Evolutionary conservation across 345 rosid genomes (phyloP), one percentile per base, ranked within the genome.

Genomic region (Geranium brycei): DNA sequence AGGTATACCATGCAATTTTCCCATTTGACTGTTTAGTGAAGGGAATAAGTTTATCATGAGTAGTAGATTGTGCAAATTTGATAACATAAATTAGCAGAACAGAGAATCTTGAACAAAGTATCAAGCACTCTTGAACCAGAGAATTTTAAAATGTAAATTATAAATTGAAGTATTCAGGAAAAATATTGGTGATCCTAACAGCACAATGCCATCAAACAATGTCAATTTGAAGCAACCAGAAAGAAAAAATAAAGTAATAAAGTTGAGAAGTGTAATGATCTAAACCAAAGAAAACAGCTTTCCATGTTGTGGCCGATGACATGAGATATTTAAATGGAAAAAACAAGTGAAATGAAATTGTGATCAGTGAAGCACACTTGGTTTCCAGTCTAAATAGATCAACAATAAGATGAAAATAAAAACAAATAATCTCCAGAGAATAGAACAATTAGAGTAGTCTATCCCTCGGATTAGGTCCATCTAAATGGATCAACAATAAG

Each of bases 11-110:
- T 73, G 79, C 70, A 75, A 79, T 60, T 72, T 78, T 68, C 79
- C 92, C 51, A 77, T 70, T 66, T 81, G 86, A 70, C 96, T 86
- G 79, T 66, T 64, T 63, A 70, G 71, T 68, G n/a, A 71, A 38
- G 58, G 57, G 31, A 63, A 61, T 66, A 71, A 66, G 31, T 18
- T 75, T 60, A 35, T 35, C 5, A 4, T 0, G 41, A 7, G 10
- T 4, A 35, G 41, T 35, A 35, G 41, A 35, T 35, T 35, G 41
- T 35, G 41, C 41, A 1, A 35, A 35, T 7, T 35, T 35, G 7
- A 4, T 65, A 64, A 62, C 74, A 69, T 67, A 35, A 66, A 58
- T 61, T 31, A 57, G 14, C 11, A 47, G 53, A 47, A 47, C 53
- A 57, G 16, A 16, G 16, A 57, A 57, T 57, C 53, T 47, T 47